Percentiles rank a stretch among this genome's conserved stretches.
phyloP scores from a whole-genome alignment of 2,329 filamentous ascomycete species.

The Ophiostoma perfectum region DNA sequence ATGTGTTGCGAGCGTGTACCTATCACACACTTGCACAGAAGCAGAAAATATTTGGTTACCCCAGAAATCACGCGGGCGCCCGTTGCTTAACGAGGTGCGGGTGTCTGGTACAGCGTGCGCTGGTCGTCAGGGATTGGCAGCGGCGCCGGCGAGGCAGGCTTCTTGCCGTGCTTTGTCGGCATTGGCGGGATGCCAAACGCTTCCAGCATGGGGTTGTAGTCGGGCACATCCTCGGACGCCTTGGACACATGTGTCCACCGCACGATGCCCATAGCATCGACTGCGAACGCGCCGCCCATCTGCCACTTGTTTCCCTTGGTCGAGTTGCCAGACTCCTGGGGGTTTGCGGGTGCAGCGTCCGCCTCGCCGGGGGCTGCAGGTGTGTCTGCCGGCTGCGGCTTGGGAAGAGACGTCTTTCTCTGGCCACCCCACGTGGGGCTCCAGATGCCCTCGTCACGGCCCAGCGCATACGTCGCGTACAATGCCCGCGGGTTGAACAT shows the following conservation, averaged over 20 bases:
- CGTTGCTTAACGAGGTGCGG: neutral
- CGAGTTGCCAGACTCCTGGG: neutral
- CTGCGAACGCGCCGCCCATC: constrained; percentile 58
- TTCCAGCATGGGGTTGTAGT: constrained; percentile 40
- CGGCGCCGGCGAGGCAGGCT: constrained; percentile 9
- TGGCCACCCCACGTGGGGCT: constrained; percentile 38
- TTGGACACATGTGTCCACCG: constrained; percentile 46
- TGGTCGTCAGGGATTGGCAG: constrained; percentile 11
- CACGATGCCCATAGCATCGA: constrained; percentile 49
- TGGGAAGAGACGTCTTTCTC: constrained; percentile 35
- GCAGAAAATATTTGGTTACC: neutral
- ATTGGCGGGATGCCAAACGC: constrained; percentile 20
- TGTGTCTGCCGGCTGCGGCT: constrained; percentile 19
- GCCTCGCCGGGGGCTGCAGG: neutral
- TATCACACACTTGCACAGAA: constrained; percentile 1
- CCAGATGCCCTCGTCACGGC: constrained; percentile 59
- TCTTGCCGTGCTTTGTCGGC: constrained; percentile 18
- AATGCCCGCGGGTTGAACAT: constrained; percentile 55
- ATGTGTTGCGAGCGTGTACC: neutral
- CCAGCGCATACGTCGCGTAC: constrained; percentile 52
- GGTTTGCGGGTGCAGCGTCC: neutral
- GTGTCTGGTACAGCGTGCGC: constrained; percentile 17
- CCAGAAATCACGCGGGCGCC: too few relatives aligned
- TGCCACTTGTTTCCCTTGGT: constrained; percentile 62
- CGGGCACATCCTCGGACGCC: constrained; percentile 49